Evolutionary conservation across 1,284 basidiomycete species (phyloP).

Genomic region (Cryptococcus wingfieldii): DNA sequence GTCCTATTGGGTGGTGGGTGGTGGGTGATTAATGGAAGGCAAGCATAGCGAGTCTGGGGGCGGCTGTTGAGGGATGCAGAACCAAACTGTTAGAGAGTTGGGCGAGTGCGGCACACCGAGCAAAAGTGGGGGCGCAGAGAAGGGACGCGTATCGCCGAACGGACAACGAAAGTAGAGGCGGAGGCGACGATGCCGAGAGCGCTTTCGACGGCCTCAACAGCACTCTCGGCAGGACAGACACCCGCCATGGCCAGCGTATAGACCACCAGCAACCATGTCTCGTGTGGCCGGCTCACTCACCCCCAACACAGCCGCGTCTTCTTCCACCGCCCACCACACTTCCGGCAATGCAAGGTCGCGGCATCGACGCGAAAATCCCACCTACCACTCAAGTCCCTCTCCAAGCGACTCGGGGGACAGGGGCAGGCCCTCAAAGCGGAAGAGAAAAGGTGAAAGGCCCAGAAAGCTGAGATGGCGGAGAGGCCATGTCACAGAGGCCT

Average conservation of each 20-base stretch:
- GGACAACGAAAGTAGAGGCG: too few species aligned
- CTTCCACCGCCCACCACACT: conserved; percentile 13
- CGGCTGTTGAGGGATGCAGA: not conserved
- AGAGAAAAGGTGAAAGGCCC: conserved; percentile 2
- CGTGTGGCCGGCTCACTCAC: not conserved
- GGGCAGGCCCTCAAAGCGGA: conserved; percentile 4
- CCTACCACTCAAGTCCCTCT: not conserved
- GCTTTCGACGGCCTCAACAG: too few species aligned
- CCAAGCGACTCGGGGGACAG: not conserved
- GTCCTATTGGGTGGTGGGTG: not conserved
- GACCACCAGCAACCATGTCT: not conserved
- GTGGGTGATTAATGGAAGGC: not conserved
- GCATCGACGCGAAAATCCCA: conserved; percentile 13
- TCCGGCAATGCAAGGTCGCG: conserved; percentile 1
- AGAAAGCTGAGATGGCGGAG: conserved; percentile 13
- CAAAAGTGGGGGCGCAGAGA: not conserved
- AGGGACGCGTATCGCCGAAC: too few species aligned
- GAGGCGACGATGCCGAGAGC: too few species aligned
- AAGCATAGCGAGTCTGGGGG: not conserved
- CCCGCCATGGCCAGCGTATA: not conserved
- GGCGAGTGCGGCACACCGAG: not conserved
- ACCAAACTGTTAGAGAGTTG: not conserved
- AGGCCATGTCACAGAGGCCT: conserved; percentile 35
- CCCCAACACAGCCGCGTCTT: conserved; percentile 10
- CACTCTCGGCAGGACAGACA: not conserved